These are phyloP conservation scores for Gyrodon lividus DNA, from an alignment of 768 basidiomycete species.

Conservation along the genomic window DNA sequence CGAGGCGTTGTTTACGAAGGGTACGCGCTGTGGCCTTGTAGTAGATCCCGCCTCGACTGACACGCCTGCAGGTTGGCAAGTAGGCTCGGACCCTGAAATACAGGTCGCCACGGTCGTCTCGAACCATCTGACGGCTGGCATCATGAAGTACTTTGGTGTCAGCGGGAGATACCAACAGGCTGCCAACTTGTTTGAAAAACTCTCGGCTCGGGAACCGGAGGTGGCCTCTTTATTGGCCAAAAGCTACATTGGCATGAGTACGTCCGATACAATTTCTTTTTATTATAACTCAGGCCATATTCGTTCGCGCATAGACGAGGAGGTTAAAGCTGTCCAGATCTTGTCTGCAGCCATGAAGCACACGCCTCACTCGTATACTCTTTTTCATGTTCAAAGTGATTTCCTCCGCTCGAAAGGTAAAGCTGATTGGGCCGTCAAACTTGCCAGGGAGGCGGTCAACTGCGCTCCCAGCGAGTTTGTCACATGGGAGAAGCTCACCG, in stretches of 20 bases:
- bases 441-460: constrained; percentile 94
- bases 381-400: constrained; percentile 93
- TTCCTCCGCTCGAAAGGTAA: constrained; percentile 87
- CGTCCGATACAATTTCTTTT: constrained; percentile 32
- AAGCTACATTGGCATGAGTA: constrained; percentile 97
- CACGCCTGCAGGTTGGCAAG: constrained; percentile 81
- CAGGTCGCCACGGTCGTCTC: constrained; percentile 96
- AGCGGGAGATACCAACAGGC: constrained; percentile 83
- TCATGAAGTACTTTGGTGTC: constrained; percentile 97
- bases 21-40: constrained; percentile 34
- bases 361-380: constrained; percentile 89
- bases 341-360: constrained; percentile 80
- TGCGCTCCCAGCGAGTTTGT: constrained; percentile 98
- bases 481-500: constrained; percentile 97
- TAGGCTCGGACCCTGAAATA: constrained; percentile 97
- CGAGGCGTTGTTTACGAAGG: constrained; percentile 86
- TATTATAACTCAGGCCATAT: too few species aligned
- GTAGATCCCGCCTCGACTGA: background rate
- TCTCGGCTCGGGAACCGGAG: constrained; percentile 84
- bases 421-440: constrained; percentile 83
- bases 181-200: constrained; percentile 92
- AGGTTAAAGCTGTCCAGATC: constrained; percentile 96
- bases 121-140: constrained; percentile 91
- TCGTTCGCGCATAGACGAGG: constrained; percentile 66
- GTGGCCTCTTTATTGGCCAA: constrained; percentile 83